Evolutionary conservation across 1,284 basidiomycete genomes (phyloP).

Genomic region (Microbotryomycetes sp.): DNA sequence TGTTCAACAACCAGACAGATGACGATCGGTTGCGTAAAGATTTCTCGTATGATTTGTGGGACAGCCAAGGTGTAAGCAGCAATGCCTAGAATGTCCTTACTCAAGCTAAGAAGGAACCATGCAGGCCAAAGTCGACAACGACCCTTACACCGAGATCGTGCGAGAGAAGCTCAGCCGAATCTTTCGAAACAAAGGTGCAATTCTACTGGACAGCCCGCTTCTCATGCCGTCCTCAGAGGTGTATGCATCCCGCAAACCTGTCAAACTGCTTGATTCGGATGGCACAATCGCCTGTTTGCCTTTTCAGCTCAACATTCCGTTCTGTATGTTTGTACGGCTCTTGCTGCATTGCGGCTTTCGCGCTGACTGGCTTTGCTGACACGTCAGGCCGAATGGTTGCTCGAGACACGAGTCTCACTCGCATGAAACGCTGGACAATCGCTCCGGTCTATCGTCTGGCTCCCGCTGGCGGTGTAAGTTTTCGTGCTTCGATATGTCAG

Average conservation of each 20-base stretch:
- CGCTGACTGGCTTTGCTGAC: background rate
- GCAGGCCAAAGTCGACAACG: conserved; percentile 35
- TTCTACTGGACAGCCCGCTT: conserved; percentile 33
- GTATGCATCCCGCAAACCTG: conserved; percentile 35
- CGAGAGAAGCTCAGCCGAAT: conserved; percentile 34
- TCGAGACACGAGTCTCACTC: conserved; percentile 33
- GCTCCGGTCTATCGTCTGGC: conserved; percentile 30
- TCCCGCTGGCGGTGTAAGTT: conserved; percentile 24
- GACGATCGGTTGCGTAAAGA: conserved; percentile 35
- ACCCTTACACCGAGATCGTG: conserved; percentile 33
- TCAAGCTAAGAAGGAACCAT: no score
- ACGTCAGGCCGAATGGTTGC: conserved; percentile 35
- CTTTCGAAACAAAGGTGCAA: conserved; percentile 35
- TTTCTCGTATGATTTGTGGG: conserved; percentile 36
- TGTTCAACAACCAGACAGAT: conserved; percentile 32
- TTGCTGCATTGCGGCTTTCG: background rate
- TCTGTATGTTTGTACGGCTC: conserved; percentile 23
- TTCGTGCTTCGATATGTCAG: no score
- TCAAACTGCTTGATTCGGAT: conserved; percentile 35
- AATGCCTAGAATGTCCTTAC: background rate
- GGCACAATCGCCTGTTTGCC: conserved; percentile 33
- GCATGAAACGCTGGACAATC: conserved; percentile 38
- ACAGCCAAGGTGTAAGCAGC: conserved; percentile 17
- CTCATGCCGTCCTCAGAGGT: conserved; percentile 34
- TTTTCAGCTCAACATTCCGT: conserved; percentile 34